A percentile compares a stretch with the other conserved stretches of the same genome.
These are phyloP conservation scores for Harrya chromipes DNA, from an alignment of 768 basidiomycete species.

Conservation along the genomic window DNA sequence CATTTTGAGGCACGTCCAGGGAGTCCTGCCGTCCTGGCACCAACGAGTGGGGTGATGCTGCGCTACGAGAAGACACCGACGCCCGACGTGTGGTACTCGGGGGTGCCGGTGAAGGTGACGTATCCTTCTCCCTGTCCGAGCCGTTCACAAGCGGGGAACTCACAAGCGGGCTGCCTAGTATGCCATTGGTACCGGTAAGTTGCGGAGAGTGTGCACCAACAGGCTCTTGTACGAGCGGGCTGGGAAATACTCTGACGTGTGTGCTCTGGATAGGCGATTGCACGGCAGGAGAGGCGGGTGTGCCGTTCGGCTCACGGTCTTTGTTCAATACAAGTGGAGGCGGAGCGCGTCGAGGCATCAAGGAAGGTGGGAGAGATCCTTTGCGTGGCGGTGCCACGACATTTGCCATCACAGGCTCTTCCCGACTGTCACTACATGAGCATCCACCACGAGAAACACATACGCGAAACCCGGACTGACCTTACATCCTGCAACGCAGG, in stretches of 20 bases:
- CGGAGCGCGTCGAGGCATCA: conserved; percentile 18
- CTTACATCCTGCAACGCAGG: conserved; percentile 7
- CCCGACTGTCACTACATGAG: conserved; percentile 10
- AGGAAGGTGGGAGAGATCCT: conserved; percentile 16
- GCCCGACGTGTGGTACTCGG: conserved; percentile 3
- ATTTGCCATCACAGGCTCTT: conserved; percentile 18
- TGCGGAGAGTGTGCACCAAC: conserved; percentile 4
- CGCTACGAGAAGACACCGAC: conserved; percentile 13
- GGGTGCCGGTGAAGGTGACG: conserved; percentile 6
- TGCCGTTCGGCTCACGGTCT: too few relatives aligned
- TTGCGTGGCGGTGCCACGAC: conserved; percentile 3
- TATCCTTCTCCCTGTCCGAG: conserved; percentile 22
- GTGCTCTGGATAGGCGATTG: conserved; percentile 39
- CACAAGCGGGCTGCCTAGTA: conserved; percentile 8
- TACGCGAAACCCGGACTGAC: conserved; percentile 10
- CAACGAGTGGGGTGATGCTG: conserved; percentile 12
- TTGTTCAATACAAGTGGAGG: conserved; percentile 18
- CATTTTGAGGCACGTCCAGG: conserved; percentile 15
- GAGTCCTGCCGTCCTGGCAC: conserved; percentile 14
- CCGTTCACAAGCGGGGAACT: conserved; percentile 10
- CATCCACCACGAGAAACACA: background rate
- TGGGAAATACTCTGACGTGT: conserved; percentile 32
- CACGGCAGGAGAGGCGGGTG: conserved; percentile 12
- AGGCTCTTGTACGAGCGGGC: conserved; percentile 34
- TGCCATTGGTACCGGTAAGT: conserved; percentile 1